Base-by-base conservation (phyloP, 305 asterid genomes). In the Solanum aculeatissimum region DNA sequence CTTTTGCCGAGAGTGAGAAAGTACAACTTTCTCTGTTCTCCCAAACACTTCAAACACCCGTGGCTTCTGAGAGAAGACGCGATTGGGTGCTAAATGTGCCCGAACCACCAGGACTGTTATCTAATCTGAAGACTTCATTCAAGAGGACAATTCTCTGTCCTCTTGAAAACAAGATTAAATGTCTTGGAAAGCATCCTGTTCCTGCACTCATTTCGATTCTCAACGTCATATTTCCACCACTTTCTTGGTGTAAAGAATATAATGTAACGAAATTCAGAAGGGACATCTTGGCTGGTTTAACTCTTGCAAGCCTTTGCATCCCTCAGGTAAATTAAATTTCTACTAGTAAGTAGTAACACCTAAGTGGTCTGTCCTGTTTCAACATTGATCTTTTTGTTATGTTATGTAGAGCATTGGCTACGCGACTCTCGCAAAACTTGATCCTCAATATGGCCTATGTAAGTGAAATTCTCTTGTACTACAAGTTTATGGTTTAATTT, bases 371-470 rank as follows among this genome's bases (percentile, higher is more conserved):
- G 23, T 51, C 82, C 45, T 53, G 66, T 53, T 51, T 53, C 19
- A 53, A 78, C 19, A 6, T 9, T 78, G 3, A 27, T 27, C 27
- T 74, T 25, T 49, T 25, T 1, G 12, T 14, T 16, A 58, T 58
- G 47, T 58, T 32, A 40, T 85, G 83, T 40, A 90, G 91, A 84
- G 89, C 42, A 89, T 90, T 42, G 89, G 90, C 53, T 90, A 90
- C 57, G 91, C 93, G 27, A 85, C 88, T 19, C 86, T 90, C 2
- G 93, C 93, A 7, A 86, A 87, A 75, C 89, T 90, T 66, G 87
- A 88, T 82, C 91, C 93, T 55, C 89, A 85, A 43, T 87, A 86
- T 84, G 93, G 93, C 66, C 90, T 90, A 29, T 89, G 93, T 90
- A 86, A 89, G 92, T 86, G 32, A 69, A 54, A 51, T 53, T 21